Evolutionary conservation across 2,329 filamentous ascomycete genomes (phyloP).

Genomic region (Hirsutella thompsonii): DNA sequence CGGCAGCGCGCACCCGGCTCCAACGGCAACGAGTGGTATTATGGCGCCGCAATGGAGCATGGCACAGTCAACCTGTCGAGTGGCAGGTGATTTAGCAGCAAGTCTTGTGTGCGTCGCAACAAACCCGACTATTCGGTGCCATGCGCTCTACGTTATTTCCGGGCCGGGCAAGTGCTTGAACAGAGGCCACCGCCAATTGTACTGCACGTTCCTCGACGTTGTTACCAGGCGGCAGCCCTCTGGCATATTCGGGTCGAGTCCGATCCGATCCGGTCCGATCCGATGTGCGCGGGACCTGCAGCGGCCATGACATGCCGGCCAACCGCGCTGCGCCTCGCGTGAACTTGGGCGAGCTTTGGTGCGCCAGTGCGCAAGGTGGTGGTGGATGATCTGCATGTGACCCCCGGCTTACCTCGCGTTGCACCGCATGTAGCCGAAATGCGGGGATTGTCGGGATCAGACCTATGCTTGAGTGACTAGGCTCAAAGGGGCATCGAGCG

Average conservation of each 20-base stretch:
- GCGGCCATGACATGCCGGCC: neutral
- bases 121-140: too few species aligned
- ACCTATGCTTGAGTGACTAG: slow-evolving; percentile 1
- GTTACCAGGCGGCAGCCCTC: neutral
- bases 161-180: too few species aligned
- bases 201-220: too few species aligned
- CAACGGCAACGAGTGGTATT: too few species aligned
- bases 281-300: neutral
- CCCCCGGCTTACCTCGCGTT: neutral
- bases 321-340: neutral
- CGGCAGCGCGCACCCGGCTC: too few species aligned
- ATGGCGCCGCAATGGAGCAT: too few species aligned
- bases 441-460: neutral
- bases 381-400: slow-evolving; percentile 1
- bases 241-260: slow-evolving; percentile 4
- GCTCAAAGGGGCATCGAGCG: neutral
- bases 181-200: too few species aligned
- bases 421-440: neutral
- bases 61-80: too few species aligned
- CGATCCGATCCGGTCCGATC: slow-evolving; percentile 3
- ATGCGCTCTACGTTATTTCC: too few species aligned
- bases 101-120: too few species aligned
- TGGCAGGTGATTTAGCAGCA: too few species aligned
- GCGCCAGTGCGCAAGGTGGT: neutral
- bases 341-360: neutral